A percentile compares a stretch with the other conserved stretches of the same genome.
Conservation (phyloP, 768 basidiomycete genomes). For the Russula brevipes region DNA sequence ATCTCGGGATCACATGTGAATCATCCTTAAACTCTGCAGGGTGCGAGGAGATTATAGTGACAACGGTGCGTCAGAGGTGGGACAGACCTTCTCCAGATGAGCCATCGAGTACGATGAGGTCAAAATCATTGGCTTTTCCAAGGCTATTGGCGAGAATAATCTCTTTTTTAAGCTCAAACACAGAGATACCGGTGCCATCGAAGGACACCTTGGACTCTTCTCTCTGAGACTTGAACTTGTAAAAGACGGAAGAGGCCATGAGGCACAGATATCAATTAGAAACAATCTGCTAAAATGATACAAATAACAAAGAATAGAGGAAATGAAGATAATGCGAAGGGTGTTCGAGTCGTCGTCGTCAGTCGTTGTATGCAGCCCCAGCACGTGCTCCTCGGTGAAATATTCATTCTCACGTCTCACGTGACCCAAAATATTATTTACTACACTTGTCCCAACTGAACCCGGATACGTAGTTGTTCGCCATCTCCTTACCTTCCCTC, state of each 20-base stretch:
- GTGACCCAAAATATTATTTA: background rate
- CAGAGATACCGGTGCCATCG: constrained; percentile 97
- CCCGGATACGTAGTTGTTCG: background rate
- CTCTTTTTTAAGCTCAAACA: constrained; percentile 98
- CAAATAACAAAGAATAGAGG: constrained; percentile 12
- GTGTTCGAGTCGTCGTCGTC: background rate
- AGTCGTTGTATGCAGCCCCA: no score
- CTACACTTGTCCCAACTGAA: no score
- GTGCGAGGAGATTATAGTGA: background rate
- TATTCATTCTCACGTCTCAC: background rate
- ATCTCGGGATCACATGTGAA: constrained; percentile 84
- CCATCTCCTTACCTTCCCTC: background rate
- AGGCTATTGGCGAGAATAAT: constrained; percentile 95
- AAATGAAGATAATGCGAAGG: constrained; percentile 5
- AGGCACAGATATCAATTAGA: constrained; percentile 26
- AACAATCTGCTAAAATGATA: constrained; percentile 14
- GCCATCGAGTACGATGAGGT: constrained; percentile 80
- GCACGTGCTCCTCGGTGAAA: no score
- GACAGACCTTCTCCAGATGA: constrained; percentile 80
- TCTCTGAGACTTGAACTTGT: constrained; percentile 94
- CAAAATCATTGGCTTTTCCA: constrained; percentile 96
- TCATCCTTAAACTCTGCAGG: constrained; percentile 85
- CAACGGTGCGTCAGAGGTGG: background rate
- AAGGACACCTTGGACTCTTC: constrained; percentile 94
- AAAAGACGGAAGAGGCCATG: constrained; percentile 94